These are phyloP conservation scores for Saraca asoca DNA, from an alignment of 331 rosid genomes.

Conservation along the genomic window DNA sequence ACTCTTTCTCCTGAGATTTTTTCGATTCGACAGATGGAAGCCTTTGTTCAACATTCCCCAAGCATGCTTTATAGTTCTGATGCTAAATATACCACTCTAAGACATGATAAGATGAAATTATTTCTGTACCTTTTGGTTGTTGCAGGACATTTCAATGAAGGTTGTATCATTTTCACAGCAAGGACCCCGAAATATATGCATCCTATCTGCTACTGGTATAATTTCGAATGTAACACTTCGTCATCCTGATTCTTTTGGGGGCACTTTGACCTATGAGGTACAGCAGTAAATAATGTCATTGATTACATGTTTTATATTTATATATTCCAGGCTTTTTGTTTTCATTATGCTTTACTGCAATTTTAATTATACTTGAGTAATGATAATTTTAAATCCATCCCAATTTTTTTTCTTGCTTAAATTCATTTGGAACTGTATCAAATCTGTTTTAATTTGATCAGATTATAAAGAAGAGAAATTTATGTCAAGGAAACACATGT, in stretches of 20 bases:
- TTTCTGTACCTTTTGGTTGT: constrained; percentile 29
- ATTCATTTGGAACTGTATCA: constrained; percentile 7
- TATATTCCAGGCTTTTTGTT: background rate
- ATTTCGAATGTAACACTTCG: constrained; percentile 79
- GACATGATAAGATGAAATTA: constrained; percentile 22
- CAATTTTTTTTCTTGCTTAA: background rate
- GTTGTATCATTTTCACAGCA: constrained; percentile 69
- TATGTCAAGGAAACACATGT: background rate
- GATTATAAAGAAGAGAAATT: background rate
- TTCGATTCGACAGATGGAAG: background rate
- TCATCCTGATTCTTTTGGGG: constrained; percentile 75
- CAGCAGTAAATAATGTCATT: constrained; percentile 21
- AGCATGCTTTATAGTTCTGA: background rate
- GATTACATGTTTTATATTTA: constrained; percentile 8
- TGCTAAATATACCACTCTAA: background rate
- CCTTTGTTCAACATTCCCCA: background rate
- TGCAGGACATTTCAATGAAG: constrained; percentile 77
- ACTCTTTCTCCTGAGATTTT: background rate
- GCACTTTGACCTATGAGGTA: constrained; percentile 80
- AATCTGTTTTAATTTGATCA: constrained; percentile 9
- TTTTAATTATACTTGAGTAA: background rate
- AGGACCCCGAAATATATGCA: constrained; percentile 77
- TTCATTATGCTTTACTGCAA: constrained; percentile 9
- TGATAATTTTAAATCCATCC: background rate
- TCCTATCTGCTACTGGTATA: constrained; percentile 74